A percentile compares a stretch with the other conserved stretches of the same genome.
Evolutionary conservation across 148 eudicot species (phyloP).

Genomic region (Rhododendron henanense): DNA sequence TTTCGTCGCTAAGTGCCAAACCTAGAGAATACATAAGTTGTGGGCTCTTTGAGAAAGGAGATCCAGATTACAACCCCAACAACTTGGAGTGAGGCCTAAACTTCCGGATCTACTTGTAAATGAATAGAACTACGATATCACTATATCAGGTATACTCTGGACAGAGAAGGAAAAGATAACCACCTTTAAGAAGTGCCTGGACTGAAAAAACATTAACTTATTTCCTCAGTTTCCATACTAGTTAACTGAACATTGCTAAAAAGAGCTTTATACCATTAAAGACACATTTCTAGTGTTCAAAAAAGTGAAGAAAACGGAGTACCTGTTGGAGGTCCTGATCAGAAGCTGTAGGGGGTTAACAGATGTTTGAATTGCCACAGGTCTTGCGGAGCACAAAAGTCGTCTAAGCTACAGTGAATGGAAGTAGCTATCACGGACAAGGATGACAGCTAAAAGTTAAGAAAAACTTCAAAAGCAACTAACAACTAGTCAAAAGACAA

Average conservation of each 20-base stretch:
- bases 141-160: too few species aligned
- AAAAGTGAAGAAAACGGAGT: background rate
- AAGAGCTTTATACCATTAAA: too few species aligned
- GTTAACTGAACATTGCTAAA: background rate
- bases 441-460: background rate
- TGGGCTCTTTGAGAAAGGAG: background rate
- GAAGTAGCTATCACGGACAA: background rate
- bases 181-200: background rate
- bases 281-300: background rate
- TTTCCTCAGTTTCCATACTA: background rate
- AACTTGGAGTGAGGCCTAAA: background rate
- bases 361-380: conserved; percentile 41
- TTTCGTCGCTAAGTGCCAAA: background rate
- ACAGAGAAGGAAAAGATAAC: too few species aligned
- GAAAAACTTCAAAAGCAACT: background rate
- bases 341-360: conserved; percentile 54
- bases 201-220: background rate
- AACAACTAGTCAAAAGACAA: background rate
- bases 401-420: conserved; percentile 61
- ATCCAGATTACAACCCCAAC: background rate
- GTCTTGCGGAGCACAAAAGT: conserved; percentile 76
- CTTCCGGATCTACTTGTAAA: background rate
- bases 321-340: conserved; percentile 99
- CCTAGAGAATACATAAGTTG: background rate
- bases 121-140: background rate